These are phyloP conservation scores for Fusarium siculi DNA, from an alignment of 2,329 filamentous ascomycete genomes.

Conservation along the genomic window DNA sequence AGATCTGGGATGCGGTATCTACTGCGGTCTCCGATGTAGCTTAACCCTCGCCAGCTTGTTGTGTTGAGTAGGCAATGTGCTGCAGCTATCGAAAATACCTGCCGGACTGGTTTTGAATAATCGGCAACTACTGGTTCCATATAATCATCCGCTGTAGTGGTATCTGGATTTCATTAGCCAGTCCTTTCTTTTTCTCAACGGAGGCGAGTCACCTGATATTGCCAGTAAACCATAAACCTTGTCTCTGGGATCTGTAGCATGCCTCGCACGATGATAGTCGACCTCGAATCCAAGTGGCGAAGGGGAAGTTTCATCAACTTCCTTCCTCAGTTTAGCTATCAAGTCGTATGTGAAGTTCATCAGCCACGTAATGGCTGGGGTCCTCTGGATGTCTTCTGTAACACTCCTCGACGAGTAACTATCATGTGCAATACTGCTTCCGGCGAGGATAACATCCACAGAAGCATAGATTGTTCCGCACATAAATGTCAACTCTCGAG, in stretches of 20 bases:
- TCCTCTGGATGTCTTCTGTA: background rate
- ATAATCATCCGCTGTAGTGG: background rate
- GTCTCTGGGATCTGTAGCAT: background rate
- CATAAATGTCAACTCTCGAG: background rate
- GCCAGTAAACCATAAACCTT: background rate
- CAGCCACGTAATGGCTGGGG: background rate
- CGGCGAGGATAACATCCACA: background rate
- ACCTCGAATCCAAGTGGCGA: background rate
- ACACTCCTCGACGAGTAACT: background rate
- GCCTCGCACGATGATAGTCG: background rate
- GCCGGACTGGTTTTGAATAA: background rate
- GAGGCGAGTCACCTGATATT: background rate
- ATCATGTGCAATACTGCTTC: background rate
- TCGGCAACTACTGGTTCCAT: background rate
- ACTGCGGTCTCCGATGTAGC: background rate
- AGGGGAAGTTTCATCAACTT: background rate
- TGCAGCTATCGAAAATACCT: constrained; percentile 1
- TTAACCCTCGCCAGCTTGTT: background rate
- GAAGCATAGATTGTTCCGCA: background rate
- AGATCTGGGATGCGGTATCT: background rate
- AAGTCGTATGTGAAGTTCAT: constrained; percentile 1
- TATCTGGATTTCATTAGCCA: background rate
- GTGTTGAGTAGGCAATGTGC: constrained; percentile 1
- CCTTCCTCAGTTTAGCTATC: background rate
- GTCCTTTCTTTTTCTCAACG: rapidly evolving